phyloP scores from a whole-genome alignment of 176 grass and related monocot species.

The Oryza meyeriana region DNA sequence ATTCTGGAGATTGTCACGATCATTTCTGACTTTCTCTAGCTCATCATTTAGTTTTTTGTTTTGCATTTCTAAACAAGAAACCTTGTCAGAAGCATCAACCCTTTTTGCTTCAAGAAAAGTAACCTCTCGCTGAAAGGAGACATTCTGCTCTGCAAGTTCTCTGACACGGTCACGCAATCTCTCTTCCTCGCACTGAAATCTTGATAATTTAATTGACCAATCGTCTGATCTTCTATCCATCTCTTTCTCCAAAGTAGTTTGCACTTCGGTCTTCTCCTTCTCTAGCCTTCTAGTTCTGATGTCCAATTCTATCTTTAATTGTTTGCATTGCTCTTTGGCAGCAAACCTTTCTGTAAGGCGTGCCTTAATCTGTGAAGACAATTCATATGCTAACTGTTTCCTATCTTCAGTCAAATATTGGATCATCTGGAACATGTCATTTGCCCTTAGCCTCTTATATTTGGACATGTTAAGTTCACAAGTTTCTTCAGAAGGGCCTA shows the following conservation, averaged over 20 bases:
- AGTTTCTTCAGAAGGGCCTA: slow-evolving; percentile 36
- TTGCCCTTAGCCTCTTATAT: slow-evolving; percentile 29
- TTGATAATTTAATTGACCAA: slow-evolving; percentile 60
- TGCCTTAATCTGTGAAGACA: slow-evolving; percentile 80
- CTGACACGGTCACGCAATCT: slow-evolving; percentile 79
- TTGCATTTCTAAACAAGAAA: slow-evolving; percentile 46
- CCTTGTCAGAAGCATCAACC: slow-evolving; percentile 28
- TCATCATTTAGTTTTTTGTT: slow-evolving; percentile 45
- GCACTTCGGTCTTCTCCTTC: slow-evolving; percentile 73
- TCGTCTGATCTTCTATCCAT: slow-evolving; percentile 68
- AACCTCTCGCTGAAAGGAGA: slow-evolving; percentile 88
- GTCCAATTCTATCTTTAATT: slow-evolving; percentile 53
- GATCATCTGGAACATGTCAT: slow-evolving; percentile 54
- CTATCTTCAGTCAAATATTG: slow-evolving; percentile 67
- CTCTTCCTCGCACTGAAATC: slow-evolving; percentile 82
- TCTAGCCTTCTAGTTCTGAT: slow-evolving; percentile 58
- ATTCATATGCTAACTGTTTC: slow-evolving; percentile 52
- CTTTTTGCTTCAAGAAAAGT: slow-evolving; percentile 62
- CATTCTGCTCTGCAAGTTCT: slow-evolving; percentile 94
- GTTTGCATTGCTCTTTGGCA: slow-evolving; percentile 62
- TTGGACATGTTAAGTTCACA: slow-evolving; percentile 45
- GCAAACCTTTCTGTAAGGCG: slow-evolving; percentile 66
- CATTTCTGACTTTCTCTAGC: slow-evolving; percentile 42
- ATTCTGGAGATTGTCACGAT: slow-evolving; percentile 53
- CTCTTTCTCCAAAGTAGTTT: slow-evolving; percentile 58